Conservation (phyloP, 805 yeast species). For the Candida alai region DNA sequence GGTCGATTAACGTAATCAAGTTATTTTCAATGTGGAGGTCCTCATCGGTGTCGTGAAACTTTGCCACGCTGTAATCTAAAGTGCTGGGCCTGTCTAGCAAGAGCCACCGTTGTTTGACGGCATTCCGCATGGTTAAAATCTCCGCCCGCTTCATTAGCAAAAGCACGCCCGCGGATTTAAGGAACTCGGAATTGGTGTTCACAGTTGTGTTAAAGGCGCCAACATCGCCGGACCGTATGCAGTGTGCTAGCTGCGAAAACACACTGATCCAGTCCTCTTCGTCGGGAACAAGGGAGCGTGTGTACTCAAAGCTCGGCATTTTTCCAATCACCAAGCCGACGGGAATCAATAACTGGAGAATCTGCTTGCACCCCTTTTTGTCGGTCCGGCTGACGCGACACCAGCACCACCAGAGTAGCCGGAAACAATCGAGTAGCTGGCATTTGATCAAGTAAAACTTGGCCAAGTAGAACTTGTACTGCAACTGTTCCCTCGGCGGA, state of each 20-base stretch:
- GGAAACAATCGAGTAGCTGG: slow-evolving; percentile 43
- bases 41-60: slow-evolving; percentile 14
- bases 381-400: slow-evolving; percentile 27
- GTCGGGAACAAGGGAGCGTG: slow-evolving; percentile 9
- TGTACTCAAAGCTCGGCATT: slow-evolving; percentile 34
- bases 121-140: slow-evolving; percentile 45
- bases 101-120: slow-evolving; percentile 32
- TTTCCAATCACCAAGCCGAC: slow-evolving; percentile 53
- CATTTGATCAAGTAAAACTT: slow-evolving; percentile 53
- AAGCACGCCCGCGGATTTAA: slow-evolving; percentile 34
- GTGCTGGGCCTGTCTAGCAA: slow-evolving; percentile 20
- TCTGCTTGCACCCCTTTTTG: slow-evolving; percentile 31
- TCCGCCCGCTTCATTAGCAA: slow-evolving; percentile 44
- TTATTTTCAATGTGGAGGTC: slow-evolving; percentile 48
- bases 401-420: slow-evolving; percentile 56
- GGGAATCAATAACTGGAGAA: slow-evolving; percentile 50
- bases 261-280: slow-evolving; percentile 19
- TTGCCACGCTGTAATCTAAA: slow-evolving; percentile 26
- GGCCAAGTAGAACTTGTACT: slow-evolving; percentile 52
- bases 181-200: slow-evolving; percentile 28
- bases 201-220: slow-evolving; percentile 27
- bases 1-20: slow-evolving; percentile 48
- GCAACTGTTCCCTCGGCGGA: slow-evolving; percentile 42
- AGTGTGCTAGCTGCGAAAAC: slow-evolving; percentile 35
- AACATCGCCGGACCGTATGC: slow-evolving; percentile 43